These are phyloP conservation scores for Tolypocladium cylindrosporum DNA, from an alignment of 2,329 filamentous ascomycete species.

Conservation along the genomic window DNA sequence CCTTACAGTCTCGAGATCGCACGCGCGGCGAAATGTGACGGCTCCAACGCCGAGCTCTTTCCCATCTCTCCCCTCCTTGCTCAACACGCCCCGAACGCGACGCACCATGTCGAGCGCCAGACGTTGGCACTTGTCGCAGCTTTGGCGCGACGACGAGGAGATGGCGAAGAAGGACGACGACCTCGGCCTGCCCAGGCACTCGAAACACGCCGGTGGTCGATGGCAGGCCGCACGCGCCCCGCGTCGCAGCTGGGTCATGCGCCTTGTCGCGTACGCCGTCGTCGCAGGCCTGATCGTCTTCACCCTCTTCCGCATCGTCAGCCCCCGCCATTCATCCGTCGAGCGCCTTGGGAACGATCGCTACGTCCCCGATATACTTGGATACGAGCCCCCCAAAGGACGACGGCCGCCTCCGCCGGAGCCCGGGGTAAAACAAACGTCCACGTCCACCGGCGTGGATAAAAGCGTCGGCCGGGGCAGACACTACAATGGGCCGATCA, in stretches of 20 bases:
- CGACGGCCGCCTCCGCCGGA: background rate
- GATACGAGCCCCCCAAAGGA: background rate
- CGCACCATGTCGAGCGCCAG: conserved; percentile 3
- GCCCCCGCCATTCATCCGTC: conserved; percentile 12
- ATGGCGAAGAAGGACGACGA: conserved; percentile 53
- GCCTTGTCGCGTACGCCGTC: conserved; percentile 36
- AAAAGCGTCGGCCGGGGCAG: conserved; percentile 13
- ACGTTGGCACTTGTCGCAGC: conserved; percentile 4
- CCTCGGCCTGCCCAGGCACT: conserved; percentile 18
- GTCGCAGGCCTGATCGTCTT: conserved; percentile 47
- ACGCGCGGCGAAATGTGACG: background rate
- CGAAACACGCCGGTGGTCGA: conserved; percentile 10
- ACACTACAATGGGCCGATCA: conserved; percentile 59
- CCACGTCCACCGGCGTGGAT: conserved; percentile 9
- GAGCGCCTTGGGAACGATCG: background rate
- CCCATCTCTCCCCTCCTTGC: background rate
- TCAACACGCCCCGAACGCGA: background rate
- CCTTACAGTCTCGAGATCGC: background rate
- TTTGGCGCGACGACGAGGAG: conserved; percentile 44
- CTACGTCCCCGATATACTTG: background rate
- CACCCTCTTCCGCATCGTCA: conserved; percentile 10
- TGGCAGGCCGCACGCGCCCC: conserved; percentile 34
- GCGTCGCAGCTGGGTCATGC: conserved; percentile 43
- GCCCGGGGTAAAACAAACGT: background rate
- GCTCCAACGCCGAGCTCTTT: background rate